phyloP scores from a whole-genome alignment of 1,284 basidiomycete genomes.

The Ustilago esculenta region DNA sequence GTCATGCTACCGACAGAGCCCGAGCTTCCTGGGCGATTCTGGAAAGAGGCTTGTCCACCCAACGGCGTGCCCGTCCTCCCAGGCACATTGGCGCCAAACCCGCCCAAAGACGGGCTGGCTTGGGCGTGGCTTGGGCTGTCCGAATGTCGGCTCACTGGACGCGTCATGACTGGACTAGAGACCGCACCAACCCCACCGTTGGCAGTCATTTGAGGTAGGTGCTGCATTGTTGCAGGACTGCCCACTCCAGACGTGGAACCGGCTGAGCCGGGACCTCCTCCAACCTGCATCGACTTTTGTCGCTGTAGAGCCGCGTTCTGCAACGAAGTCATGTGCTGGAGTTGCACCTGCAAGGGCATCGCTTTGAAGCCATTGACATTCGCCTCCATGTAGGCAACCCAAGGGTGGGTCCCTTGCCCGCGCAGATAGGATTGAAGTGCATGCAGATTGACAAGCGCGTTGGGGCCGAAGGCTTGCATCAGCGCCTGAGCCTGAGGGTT shows the following conservation, averaged over 20 bases:
- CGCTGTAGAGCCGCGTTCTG: conserved; percentile 42
- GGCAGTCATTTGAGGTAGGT: no score
- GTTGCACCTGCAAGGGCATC: conserved; percentile 47
- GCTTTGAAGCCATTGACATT: conserved; percentile 39
- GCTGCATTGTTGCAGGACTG: conserved; percentile 22
- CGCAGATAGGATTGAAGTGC: conserved; percentile 49
- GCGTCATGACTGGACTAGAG: conserved; percentile 20
- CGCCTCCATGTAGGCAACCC: conserved; percentile 52
- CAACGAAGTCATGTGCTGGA: conserved; percentile 52
- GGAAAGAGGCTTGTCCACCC: conserved; percentile 13
- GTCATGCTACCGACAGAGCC: conserved; percentile 41
- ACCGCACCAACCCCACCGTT: conserved; percentile 14
- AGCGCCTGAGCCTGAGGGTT: conserved; percentile 51
- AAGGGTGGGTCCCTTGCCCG: conserved; percentile 48
- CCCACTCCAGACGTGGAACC: conserved; percentile 1
- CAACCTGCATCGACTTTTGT: conserved; percentile 21
- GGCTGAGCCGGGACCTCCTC: conserved; percentile 2
- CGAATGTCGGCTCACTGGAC: conserved; percentile 24
- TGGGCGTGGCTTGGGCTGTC: conserved; percentile 30
- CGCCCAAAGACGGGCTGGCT: conserved; percentile 23
- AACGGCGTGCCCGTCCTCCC: conserved; percentile 14
- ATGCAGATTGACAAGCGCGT: conserved; percentile 50
- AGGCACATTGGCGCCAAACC: conserved; percentile 6
- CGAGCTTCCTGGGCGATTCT: conserved; percentile 32
- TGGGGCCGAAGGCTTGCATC: conserved; percentile 54